These are phyloP conservation scores for Rosa chinensis DNA, from an alignment of 306 rosid species.

Conservation along the genomic window DNA sequence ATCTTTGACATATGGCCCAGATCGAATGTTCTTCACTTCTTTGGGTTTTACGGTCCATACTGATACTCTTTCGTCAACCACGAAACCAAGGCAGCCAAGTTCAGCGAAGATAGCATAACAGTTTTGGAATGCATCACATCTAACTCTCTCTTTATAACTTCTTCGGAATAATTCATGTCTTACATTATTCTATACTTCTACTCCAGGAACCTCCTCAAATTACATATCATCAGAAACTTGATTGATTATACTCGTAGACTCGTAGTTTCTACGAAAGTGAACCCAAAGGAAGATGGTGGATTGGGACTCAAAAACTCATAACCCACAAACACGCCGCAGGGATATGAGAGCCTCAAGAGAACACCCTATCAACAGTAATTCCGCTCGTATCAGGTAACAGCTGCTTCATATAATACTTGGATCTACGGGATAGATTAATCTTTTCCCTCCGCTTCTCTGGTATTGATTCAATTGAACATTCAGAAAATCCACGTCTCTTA, in stretches of 20 bases:
- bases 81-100: background rate
- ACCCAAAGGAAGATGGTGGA: background rate
- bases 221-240: background rate
- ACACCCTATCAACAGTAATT: constrained; percentile 47
- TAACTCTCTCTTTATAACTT: background rate
- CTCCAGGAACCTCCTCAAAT: background rate
- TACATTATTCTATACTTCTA: background rate
- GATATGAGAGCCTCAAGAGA: constrained; percentile 26
- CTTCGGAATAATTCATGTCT: background rate
- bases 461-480: constrained; percentile 75
- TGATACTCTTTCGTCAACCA: background rate
- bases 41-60: no score
- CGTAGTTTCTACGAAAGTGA: background rate
- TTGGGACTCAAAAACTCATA: background rate
- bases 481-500: constrained; percentile 93
- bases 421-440: constrained; percentile 83
- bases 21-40: no score
- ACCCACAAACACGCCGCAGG: background rate
- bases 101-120: background rate
- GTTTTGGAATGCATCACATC: background rate
- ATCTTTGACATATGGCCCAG: no score
- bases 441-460: constrained; percentile 67
- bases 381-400: constrained; percentile 74
- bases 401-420: constrained; percentile 88
- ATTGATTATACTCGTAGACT: background rate